Evolutionary conservation across 768 basidiomycete genomes (phyloP).

Genomic region (Phylloporus rhodoxanthus): DNA sequence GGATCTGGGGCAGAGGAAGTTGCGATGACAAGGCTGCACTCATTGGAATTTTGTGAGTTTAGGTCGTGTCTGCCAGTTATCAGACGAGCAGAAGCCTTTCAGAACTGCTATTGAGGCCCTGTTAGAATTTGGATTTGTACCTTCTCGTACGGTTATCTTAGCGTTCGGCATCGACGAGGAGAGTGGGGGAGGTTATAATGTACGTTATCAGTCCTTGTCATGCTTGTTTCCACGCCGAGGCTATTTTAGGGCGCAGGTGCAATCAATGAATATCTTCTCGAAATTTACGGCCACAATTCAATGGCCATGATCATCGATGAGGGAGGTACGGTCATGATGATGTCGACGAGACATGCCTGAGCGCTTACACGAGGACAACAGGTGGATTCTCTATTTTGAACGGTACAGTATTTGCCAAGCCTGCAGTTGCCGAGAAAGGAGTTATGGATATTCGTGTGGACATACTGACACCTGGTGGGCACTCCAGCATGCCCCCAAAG

Average conservation of each 20-base stretch:
- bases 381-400: constrained; percentile 27
- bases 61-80: background rate
- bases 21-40: constrained; percentile 40
- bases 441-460: constrained; percentile 38
- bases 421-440: constrained; percentile 38
- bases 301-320: constrained; percentile 55
- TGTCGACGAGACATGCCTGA: background rate
- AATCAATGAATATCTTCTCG: constrained; percentile 35
- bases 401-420: constrained; percentile 30
- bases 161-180: constrained; percentile 44
- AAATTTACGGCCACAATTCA: constrained; percentile 42
- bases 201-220: constrained; percentile 12
- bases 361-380: constrained; percentile 6
- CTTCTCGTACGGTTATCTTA: constrained; percentile 27
- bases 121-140: constrained; percentile 25
- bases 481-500: constrained; percentile 46
- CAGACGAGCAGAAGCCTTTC: too few relatives aligned
- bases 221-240: background rate
- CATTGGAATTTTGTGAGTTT: constrained; percentile 31
- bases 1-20: too few relatives aligned
- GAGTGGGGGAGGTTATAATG: constrained; percentile 33
- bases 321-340: constrained; percentile 34
- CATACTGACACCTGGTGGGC: constrained; percentile 46
- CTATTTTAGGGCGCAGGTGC: constrained; percentile 35
- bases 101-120: constrained; percentile 25